Evolutionary conservation across 2,329 filamentous ascomycete genomes (phyloP), one percentile per base, ranked within the genome.

Genomic region (Diaporthe australafricana): DNA sequence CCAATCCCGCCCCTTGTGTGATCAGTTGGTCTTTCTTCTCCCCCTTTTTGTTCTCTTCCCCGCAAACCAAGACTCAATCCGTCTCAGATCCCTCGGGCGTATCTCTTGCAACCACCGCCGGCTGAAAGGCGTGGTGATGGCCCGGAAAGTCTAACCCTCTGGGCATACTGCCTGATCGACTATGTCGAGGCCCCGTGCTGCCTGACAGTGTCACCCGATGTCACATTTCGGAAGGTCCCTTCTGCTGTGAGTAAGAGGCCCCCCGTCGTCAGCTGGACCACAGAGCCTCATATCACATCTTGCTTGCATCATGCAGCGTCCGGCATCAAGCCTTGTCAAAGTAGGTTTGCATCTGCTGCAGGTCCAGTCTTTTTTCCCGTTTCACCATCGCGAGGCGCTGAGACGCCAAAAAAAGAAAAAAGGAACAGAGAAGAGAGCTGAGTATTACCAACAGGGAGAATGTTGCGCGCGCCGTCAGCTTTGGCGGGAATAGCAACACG

Each of bases 361-460:
- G 52, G 69, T 63, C 57, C 56, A 50, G 48, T 70, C 35, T 63
- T 65, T 63, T 55, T 65, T 55, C 30, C 30, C 38, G 69, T 70
- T 70, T 70, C 69, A 70, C 57, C 69, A 56, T 70, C 20, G 48
- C 40, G 48, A 56, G 60, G 60, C 69, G 69, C 60, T 48, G 66
- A 35, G 66, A 48, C 42, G 42, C 20, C 9, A 42, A 42, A 25
- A 50, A 48, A 63, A 55, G 42, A 53, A 27, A 45, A 53, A 50
- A 42, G 6, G 45, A 17, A 65, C 38, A 40, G 38, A 45, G 27
- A 16, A 53, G 30, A 42, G 16, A n/a, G 53, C 52, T 69, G 53
- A 42, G 32, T 27, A 42, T 56, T 14, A 50, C 16, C 53, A 38
- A 57, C 66, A 56, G 30, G 40, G 48, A 42, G n/a, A 20, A 27